Conservation (phyloP, 164 flowering plant genomes). For the Annona cherimola region DNA sequence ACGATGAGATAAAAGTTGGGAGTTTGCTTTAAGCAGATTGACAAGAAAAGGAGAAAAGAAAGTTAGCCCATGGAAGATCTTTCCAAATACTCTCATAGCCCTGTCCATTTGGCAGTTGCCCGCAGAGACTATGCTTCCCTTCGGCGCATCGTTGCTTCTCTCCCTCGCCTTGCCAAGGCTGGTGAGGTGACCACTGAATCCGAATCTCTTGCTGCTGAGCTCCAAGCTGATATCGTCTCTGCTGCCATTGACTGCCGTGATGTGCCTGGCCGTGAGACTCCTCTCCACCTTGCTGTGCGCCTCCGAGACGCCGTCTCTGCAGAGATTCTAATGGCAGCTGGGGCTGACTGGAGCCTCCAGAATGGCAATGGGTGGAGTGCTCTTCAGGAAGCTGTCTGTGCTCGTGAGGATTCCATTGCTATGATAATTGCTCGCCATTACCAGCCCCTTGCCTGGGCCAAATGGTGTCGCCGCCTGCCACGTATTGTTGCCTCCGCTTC, state of each 20-base stretch:
- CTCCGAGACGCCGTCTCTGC: constrained; percentile 72
- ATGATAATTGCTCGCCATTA: constrained; percentile 91
- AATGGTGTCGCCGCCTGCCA: constrained; percentile 97
- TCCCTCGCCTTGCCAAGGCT: constrained; percentile 73
- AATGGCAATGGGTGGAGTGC: constrained; percentile 98
- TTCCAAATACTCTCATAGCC: constrained; percentile 73
- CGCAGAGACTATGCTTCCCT: constrained; percentile 60
- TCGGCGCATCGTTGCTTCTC: constrained; percentile 46
- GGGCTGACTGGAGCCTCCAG: constrained; percentile 99
- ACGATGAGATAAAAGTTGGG: background rate
- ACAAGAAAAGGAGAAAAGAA: background rate
- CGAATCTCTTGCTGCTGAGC: constrained; percentile 77
- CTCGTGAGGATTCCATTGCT: constrained; percentile 86
- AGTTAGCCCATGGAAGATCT: constrained; percentile 61
- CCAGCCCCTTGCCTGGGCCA: constrained; percentile 99
- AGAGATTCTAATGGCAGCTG: constrained; percentile 87
- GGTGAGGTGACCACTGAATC: constrained; percentile 76
- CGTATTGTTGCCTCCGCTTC: constrained; percentile 74
- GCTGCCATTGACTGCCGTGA: constrained; percentile 83
- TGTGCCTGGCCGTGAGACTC: constrained; percentile 98
- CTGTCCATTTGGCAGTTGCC: constrained; percentile 74
- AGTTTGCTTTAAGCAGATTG: background rate
- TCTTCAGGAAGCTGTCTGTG: constrained; percentile 95
- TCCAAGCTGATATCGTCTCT: constrained; percentile 67
- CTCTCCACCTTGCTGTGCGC: constrained; percentile 87